Evolutionary conservation across 257 asterid genomes (phyloP), one percentile per base, ranked within the genome.

Genomic region (Rehmannia glutinosa): DNA sequence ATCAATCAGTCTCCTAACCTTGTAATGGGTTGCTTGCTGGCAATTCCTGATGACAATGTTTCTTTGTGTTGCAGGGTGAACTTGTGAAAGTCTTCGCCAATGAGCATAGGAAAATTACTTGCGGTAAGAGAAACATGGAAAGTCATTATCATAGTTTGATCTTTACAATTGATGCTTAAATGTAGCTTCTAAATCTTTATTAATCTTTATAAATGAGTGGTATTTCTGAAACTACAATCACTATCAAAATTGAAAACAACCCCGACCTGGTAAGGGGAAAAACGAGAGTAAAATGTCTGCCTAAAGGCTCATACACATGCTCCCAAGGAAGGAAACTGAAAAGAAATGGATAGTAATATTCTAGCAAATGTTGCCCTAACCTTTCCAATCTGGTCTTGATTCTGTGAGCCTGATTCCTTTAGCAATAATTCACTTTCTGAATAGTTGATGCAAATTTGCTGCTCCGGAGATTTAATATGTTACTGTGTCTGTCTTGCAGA

Each of bases 1-100:
- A 53, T 36, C 17, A 56, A 15, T 68, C 39, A 25, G 17, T 19
- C 21, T 28, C 50, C 65, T 19, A 65, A 63, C 23, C 17, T 20
- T 35, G 24, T 15, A 8, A 25, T 20, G 35, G 58, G 53, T 43
- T 74, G 28, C 25, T 59, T 13, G 7, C 69, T 43, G 59, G 52
- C 71, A 53, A 28, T 66, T 68, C 74, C 66, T 81, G 65, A 75
- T 68, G 57, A 36, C 54, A 71, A 54, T 25, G 38, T 76, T 74
- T 55, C 69, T 72, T 78, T 75, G 70, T 68, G 62, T 79, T 84
- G 41, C 91, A 92, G 97, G 99, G 99, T 80, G 94, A 85, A 71
- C 95, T 91, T 75, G 96, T 87, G 77, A 90, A 78, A 84, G 96
- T 86, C 76, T 94, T 91, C 27, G 91, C 99, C 38, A 94, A 94